Conservation (phyloP, 2,329 filamentous ascomycete species). For the Whalleya microplaca region DNA sequence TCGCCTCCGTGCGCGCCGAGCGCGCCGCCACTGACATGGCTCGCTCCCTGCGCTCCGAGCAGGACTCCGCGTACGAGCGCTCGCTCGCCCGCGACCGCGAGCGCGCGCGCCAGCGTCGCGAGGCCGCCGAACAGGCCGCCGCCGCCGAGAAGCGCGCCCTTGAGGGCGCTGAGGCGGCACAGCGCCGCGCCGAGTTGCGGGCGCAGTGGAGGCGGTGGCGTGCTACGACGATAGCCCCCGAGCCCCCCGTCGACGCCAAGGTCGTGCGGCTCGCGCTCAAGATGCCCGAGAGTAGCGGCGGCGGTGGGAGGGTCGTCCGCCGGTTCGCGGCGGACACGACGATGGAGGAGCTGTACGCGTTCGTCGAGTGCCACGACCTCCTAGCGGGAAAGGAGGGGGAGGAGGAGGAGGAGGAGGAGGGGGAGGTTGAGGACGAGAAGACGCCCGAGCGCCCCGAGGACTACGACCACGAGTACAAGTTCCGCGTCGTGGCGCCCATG, state of each 20-base stretch:
- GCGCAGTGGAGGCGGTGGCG: slow-evolving; percentile 84
- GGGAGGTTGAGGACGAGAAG: slow-evolving; percentile 45
- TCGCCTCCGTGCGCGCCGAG: slow-evolving; percentile 75
- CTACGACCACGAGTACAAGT: slow-evolving; percentile 83
- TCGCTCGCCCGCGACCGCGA: slow-evolving; percentile 88
- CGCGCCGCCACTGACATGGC: slow-evolving; percentile 79
- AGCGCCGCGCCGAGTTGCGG: slow-evolving; percentile 46
- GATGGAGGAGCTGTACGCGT: slow-evolving; percentile 91
- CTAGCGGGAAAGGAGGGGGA: slow-evolving; percentile 43
- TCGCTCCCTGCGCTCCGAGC: slow-evolving; percentile 81
- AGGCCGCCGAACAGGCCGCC: slow-evolving; percentile 68
- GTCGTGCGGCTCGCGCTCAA: slow-evolving; percentile 73
- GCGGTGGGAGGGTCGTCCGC: slow-evolving; percentile 72
- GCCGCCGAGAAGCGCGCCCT: slow-evolving; percentile 65
- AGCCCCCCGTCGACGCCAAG: slow-evolving; percentile 66
- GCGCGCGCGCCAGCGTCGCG: slow-evolving; percentile 73
- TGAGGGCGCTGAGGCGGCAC: slow-evolving; percentile 66
- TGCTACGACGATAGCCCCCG: slow-evolving; percentile 65
- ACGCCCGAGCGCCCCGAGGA: slow-evolving; percentile 52
- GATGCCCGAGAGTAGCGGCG: slow-evolving; percentile 62
- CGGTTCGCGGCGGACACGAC: slow-evolving; percentile 71
- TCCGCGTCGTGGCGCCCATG: slow-evolving; percentile 83
- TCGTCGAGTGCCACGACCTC: slow-evolving; percentile 86
- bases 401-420: slow-evolving; percentile 28
- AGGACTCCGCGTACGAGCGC: slow-evolving; percentile 92